Conservation (phyloP, 2,329 filamentous ascomycete genomes). For the Exophiala lecanii-corni region DNA sequence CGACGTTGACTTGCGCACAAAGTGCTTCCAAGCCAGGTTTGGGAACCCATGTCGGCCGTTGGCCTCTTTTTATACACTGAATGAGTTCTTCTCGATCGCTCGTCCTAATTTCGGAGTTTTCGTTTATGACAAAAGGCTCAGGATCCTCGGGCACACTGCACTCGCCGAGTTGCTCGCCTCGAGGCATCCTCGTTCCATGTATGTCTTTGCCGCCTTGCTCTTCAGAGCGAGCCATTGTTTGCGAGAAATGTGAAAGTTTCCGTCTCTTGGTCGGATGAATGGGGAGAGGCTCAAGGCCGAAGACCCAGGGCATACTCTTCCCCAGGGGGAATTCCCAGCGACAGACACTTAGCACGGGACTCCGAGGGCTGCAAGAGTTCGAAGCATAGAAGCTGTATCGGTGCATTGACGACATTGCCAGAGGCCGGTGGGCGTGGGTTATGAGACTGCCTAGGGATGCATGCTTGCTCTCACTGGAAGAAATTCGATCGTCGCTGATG, state of each 20-base stretch:
- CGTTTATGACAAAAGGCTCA: background rate
- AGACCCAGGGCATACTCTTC: constrained; percentile 25
- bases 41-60: constrained; percentile 70
- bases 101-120: constrained; percentile 13
- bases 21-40: constrained; percentile 52
- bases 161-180: background rate
- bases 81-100: constrained; percentile 73
- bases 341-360: too few relatives aligned
- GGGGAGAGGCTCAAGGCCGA: constrained; percentile 9
- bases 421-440: too few relatives aligned
- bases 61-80: constrained; percentile 72
- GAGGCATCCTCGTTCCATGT: background rate
- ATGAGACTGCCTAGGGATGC: too few relatives aligned
- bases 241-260: constrained; percentile 12
- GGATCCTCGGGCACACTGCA: too few relatives aligned
- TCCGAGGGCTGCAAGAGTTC: too few relatives aligned
- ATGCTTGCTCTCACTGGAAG: too few relatives aligned
- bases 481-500: too few relatives aligned
- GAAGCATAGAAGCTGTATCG: too few relatives aligned
- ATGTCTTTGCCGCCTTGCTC: constrained; percentile 5
- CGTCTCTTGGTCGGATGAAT: constrained; percentile 19
- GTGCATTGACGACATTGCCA: too few relatives aligned
- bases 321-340: too few relatives aligned
- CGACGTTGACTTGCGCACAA: constrained; percentile 21
- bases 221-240: constrained; percentile 16